These are phyloP conservation scores for Limnanthes douglasii DNA, from an alignment of 345 rosid species.

Conservation along the genomic window DNA sequence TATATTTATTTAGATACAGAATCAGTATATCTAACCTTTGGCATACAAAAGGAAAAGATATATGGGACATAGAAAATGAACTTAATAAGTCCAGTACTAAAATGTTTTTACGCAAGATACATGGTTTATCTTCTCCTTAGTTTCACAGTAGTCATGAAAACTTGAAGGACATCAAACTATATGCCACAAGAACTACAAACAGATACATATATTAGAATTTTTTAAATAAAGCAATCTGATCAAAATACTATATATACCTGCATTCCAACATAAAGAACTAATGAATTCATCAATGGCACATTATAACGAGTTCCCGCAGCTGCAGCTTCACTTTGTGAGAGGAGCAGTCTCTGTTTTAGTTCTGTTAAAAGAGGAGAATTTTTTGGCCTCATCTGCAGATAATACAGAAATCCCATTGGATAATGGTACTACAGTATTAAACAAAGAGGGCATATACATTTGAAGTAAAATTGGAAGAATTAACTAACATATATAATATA, in stretches of 20 bases:
- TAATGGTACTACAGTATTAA: too few species aligned
- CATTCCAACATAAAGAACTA: conserved; percentile 96
- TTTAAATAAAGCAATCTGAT: neutral
- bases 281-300: conserved; percentile 85
- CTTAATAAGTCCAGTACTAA: too few species aligned
- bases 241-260: conserved; percentile 36
- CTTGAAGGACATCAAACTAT: neutral
- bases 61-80: neutral
- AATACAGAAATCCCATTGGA: neutral
- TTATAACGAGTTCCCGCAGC: conserved; percentile 80
- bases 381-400: conserved; percentile 52
- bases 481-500: too few species aligned
- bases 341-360: conserved; percentile 70
- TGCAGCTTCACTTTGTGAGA: conserved; percentile 63
- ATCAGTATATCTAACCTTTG: too few species aligned
- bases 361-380: conserved; percentile 64
- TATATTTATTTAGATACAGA: too few species aligned
- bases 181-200: neutral
- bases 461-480: too few species aligned
- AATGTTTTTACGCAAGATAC: too few species aligned
- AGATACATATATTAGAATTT: too few species aligned
- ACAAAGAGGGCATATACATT: too few species aligned
- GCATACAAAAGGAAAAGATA: conserved; percentile 6
- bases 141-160: neutral
- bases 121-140: too few species aligned